Evolutionary conservation across 257 asterid species (phyloP).

Genomic region (Solanum peruvianum): DNA sequence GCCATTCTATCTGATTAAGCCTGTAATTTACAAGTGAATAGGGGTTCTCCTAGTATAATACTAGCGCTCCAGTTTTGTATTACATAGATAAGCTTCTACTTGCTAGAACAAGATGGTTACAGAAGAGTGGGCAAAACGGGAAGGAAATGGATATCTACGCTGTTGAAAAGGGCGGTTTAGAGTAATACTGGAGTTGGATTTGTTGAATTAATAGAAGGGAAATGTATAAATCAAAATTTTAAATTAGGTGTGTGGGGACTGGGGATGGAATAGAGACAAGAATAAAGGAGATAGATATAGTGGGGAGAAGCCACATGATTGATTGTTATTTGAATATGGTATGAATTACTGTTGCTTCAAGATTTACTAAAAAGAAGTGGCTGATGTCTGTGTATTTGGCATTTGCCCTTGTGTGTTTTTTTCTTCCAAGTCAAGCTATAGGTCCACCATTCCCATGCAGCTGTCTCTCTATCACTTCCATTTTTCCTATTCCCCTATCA

Average conservation of each 20-base stretch:
- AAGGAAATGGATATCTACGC: background rate
- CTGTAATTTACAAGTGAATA: background rate
- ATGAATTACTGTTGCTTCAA: constrained; percentile 18
- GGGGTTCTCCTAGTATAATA: background rate
- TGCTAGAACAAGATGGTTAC: background rate
- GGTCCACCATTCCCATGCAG: background rate
- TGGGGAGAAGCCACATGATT: background rate
- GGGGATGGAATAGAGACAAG: background rate
- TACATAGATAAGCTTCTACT: background rate
- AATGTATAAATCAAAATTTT: background rate
- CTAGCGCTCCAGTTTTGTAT: background rate
- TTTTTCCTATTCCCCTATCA: background rate
- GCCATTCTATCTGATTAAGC: background rate
- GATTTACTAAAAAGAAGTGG: constrained; percentile 16
- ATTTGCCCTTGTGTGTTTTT: background rate
- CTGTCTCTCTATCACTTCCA: background rate
- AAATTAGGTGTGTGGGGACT: background rate
- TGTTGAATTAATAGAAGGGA: background rate
- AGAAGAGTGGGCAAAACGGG: background rate
- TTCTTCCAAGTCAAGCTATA: constrained; percentile 36
- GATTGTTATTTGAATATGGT: background rate
- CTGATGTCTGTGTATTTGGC: background rate
- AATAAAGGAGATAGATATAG: background rate
- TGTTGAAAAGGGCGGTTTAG: background rate
- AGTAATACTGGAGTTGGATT: background rate